Evolutionary conservation across 768 basidiomycete species (phyloP).

Genomic region (Lactarius sanguifluus): DNA sequence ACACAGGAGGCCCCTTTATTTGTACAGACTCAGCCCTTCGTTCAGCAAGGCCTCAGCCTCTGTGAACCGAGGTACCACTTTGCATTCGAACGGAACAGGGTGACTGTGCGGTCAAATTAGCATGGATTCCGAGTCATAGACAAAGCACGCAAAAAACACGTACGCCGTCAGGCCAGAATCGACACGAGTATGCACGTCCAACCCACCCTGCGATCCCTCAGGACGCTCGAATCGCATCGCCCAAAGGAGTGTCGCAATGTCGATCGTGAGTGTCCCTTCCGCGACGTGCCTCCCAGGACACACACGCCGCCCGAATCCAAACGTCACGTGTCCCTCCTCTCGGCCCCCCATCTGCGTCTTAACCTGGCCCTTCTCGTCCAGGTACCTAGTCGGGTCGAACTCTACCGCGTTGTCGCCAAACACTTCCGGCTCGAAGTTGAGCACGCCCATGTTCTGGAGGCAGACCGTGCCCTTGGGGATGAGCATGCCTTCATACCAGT

Average conservation of each 20-base stretch:
- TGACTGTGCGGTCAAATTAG: constrained; percentile 1
- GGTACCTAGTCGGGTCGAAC: constrained; percentile 4
- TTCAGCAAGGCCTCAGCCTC: constrained; percentile 9
- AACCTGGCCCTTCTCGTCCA: constrained; percentile 10
- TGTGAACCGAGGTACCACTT: constrained; percentile 23
- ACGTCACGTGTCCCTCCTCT: constrained; percentile 33
- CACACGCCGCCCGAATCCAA: constrained; percentile 35
- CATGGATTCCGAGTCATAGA: constrained; percentile 1
- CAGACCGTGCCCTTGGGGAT: constrained; percentile 24
- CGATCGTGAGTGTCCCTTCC: constrained; percentile 35
- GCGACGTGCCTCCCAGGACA: constrained; percentile 38
- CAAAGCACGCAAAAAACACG: constrained; percentile 2
- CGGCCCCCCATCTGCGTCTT: constrained; percentile 29
- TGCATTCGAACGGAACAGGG: constrained; percentile 23
- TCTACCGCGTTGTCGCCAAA: neutral
- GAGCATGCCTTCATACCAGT: constrained; percentile 20
- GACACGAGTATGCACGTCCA: neutral
- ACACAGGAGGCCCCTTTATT: neutral
- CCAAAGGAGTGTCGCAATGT: constrained; percentile 35
- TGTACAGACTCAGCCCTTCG: neutral
- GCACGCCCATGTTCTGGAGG: neutral
- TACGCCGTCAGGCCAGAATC: constrained; percentile 15
- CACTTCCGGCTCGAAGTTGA: neutral
- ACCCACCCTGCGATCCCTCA: constrained; percentile 5
- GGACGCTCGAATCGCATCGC: constrained; percentile 28